Evolutionary conservation across 2,329 filamentous ascomycete genomes (phyloP), one percentile per base, ranked within the genome.

Genomic region (Stemphylium beticola): DNA sequence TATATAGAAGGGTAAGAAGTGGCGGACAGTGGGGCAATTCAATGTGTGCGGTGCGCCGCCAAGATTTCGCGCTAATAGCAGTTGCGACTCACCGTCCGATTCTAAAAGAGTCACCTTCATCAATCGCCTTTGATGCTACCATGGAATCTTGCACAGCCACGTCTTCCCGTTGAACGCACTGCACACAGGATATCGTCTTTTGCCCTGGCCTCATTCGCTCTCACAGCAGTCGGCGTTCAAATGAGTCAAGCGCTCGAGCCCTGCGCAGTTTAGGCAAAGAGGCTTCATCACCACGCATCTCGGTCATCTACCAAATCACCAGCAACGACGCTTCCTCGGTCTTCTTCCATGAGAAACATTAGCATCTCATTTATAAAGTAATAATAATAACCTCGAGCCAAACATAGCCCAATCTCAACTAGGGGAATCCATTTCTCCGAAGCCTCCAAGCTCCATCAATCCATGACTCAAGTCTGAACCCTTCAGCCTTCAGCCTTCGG

Each of bases 401-500:
- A 11, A 36, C 14, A 20, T 17, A 18, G 22, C 32, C 20, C 20
- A 5, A n/a, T 17, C 18, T 17, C 14, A 36, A 17, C 5, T 15
- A 7, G 8, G 26, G 9, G 42, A 34, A 45, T 4, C 32, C 26
- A 4, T 24, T 11, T 32, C 22, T 39, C 26, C 34, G 18, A 37
- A 7, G 9, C 20, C 6, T 40, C 7, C 17, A 31, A n/a, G 33
- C 14, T 20, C 11, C 29, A 37, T n/a, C 32, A 49, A 48, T 15
- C 11, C n/a, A 18, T 50, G 33, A 33, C 45, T 31, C 26, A 18
- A 29, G 11, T 15, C 24, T 15, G 29, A 24, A 9, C 22, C 34
- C 18, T 20, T 46, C 29, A 60, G 11, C 44, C 59, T 49, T 75
- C 72, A 24, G n/a, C n/a, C n/a, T n/a, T n/a, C n/a, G 18, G 68